Evolutionary conservation across 805 yeast species (phyloP).

Genomic region (Wickerhamomyces tratensis): DNA sequence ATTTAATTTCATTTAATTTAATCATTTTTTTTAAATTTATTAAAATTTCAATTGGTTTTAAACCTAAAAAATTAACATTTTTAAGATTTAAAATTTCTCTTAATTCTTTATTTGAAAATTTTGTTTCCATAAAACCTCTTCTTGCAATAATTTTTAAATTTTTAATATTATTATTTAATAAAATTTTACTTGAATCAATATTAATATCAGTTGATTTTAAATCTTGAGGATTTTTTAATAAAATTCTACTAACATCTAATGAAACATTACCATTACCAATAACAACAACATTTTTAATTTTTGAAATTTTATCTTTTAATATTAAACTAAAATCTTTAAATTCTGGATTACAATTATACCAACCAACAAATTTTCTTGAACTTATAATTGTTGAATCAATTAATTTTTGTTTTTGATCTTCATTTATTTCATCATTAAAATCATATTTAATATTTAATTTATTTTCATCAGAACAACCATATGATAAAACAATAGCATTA

Average conservation of each 20-base stretch:
- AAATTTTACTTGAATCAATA: conserved; percentile 41
- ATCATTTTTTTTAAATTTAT: conserved; percentile 1
- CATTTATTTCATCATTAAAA: conserved; percentile 35
- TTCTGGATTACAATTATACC: conserved; percentile 92
- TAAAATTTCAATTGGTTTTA: conserved; percentile 11
- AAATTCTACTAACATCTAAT: conserved; percentile 75
- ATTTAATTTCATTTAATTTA: conserved; percentile 14
- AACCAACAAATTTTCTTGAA: conserved; percentile 83
- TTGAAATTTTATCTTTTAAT: conserved; percentile 25
- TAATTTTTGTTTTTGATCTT: too few species aligned
- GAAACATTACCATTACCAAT: conserved; percentile 99
- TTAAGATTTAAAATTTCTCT: conserved; percentile 60
- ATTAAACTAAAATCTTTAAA: conserved; percentile 39
- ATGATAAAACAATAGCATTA: conserved; percentile 69
- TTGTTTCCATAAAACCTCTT: conserved; percentile 76
- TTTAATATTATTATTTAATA: conserved; percentile 45
- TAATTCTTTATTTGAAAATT: conserved; percentile 87
- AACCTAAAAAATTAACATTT: conserved; percentile 4
- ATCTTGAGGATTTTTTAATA: conserved; percentile 47
- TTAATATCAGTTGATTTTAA: conserved; percentile 72
- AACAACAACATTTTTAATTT: conserved; percentile 58
- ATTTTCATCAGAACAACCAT: conserved; percentile 67
- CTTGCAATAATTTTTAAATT: conserved; percentile 73
- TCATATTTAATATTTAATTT: conserved; percentile 33
- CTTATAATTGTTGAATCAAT: conserved; percentile 47